Evolutionary conservation across 164 flowering plant species (phyloP).

Genomic region (Macadamia tetraphylla): DNA sequence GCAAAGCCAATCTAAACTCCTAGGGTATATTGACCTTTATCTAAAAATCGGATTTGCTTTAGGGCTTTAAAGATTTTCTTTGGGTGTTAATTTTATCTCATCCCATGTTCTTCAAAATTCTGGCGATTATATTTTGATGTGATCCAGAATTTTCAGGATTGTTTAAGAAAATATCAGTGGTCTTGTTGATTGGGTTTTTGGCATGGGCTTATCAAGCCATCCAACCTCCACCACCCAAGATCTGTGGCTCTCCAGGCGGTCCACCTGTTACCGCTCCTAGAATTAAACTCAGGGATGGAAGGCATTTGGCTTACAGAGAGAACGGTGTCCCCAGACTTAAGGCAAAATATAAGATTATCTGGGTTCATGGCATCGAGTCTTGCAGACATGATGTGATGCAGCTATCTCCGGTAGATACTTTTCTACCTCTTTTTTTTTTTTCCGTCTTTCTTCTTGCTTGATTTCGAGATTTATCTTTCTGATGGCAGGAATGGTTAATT

Average conservation of each 20-base stretch:
- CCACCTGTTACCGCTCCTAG: conserved; percentile 52
- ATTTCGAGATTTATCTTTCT: neutral
- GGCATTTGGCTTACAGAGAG: conserved; percentile 51
- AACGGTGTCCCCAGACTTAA: conserved; percentile 41
- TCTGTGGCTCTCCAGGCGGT: conserved; percentile 44
- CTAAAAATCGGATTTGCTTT: neutral
- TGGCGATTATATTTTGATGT: neutral
- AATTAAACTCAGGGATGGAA: conserved; percentile 53
- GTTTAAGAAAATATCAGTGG: conserved; percentile 24
- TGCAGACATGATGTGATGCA: conserved; percentile 10
- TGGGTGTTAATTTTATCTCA: neutral
- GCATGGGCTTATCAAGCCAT: conserved; percentile 37
- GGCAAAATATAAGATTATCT: conserved; percentile 45
- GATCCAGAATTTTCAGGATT: conserved; percentile 20
- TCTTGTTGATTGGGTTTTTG: conserved; percentile 26
- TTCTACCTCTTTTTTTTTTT: neutral
- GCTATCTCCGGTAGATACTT: conserved; percentile 10
- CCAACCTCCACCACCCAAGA: conserved; percentile 42
- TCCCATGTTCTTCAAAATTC: neutral
- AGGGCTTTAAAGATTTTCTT: neutral
- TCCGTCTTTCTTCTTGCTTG: neutral
- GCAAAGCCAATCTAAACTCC: neutral
- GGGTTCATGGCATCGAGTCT: conserved; percentile 35
- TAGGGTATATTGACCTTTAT: too few relatives aligned
- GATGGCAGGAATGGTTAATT: neutral